These are phyloP conservation scores for Colletotrichum sojae DNA, from an alignment of 2,329 filamentous ascomycete genomes.

Conservation along the genomic window DNA sequence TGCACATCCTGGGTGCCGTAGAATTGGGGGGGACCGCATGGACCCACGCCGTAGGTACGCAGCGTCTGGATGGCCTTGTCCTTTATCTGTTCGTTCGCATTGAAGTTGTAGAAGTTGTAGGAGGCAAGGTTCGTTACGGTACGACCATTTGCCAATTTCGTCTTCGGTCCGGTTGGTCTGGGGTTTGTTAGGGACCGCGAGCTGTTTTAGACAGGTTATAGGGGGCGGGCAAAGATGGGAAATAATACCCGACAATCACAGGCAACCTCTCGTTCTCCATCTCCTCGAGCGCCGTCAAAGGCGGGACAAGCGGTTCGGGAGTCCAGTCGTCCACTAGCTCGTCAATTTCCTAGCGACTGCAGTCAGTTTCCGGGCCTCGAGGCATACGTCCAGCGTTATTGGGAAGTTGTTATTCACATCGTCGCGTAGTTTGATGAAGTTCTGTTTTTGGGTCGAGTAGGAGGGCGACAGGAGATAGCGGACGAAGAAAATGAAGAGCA, in stretches of 20 bases:
- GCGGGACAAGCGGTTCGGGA: slow-evolving; percentile 89
- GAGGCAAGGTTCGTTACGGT: slow-evolving; percentile 95
- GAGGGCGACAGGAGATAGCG: slow-evolving; percentile 92
- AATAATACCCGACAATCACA: slow-evolving; percentile 84
- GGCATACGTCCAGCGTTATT: background rate
- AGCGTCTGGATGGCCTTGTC: slow-evolving; percentile 95
- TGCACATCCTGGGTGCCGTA: slow-evolving; percentile 99
- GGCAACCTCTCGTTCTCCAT: slow-evolving; percentile 87
- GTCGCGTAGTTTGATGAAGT: slow-evolving; percentile 89
- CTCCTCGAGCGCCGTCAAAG: slow-evolving; percentile 82
- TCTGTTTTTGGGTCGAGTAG: slow-evolving; percentile 92
- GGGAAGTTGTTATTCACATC: slow-evolving; percentile 62
- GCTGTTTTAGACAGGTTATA: background rate
- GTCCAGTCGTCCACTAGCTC: slow-evolving; percentile 97
- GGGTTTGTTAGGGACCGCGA: slow-evolving; percentile 1
- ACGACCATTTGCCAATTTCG: slow-evolving; percentile 88
- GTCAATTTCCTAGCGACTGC: slow-evolving; percentile 80
- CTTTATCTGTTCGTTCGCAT: slow-evolving; percentile 91
- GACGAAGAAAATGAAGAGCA: slow-evolving; percentile 95
- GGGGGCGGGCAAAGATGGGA: background rate
- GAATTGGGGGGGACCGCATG: slow-evolving; percentile 96
- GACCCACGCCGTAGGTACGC: slow-evolving; percentile 95
- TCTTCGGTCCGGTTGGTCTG: slow-evolving; percentile 90
- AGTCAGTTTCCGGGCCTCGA: slow-evolving; percentile 46
- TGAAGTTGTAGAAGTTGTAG: slow-evolving; percentile 98